These are phyloP conservation scores for Phoenix dactylifera DNA, from an alignment of 176 grass and related monocot genomes.

Conservation along the genomic window DNA sequence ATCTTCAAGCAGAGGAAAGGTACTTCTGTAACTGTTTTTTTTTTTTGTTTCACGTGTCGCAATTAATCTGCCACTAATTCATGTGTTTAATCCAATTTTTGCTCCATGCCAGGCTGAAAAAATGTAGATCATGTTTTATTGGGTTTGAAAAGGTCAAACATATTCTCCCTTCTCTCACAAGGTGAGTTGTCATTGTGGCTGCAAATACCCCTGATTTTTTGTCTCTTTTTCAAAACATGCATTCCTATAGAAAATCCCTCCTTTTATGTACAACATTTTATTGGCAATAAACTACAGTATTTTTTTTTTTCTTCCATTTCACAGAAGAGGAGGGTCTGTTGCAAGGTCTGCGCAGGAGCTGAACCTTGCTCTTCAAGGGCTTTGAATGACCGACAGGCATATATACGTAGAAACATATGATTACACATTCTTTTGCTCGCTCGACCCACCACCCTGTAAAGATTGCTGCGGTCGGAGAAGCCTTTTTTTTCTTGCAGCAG, in stretches of 20 bases:
- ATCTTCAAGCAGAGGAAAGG: constrained; percentile 55
- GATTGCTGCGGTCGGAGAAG: too few relatives aligned
- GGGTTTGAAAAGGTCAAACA: constrained; percentile 43
- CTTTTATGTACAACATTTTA: too few relatives aligned
- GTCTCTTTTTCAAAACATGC: background rate
- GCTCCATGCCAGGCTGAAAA: constrained; percentile 33
- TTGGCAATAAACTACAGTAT: background rate
- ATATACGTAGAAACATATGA: background rate
- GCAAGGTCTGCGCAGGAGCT: constrained; percentile 51
- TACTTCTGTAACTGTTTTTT: background rate
- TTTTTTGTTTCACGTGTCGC: too few relatives aligned
- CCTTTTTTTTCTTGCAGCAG: too few relatives aligned
- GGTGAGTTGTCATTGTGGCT: constrained; percentile 16
- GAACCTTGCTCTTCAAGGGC: constrained; percentile 36
- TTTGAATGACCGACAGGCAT: constrained; percentile 16
- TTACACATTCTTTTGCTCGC: too few relatives aligned
- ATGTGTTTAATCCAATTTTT: background rate
- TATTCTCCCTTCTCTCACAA: constrained; percentile 25
- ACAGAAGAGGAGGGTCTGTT: constrained; percentile 39
- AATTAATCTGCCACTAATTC: too few relatives aligned
- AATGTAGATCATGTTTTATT: constrained; percentile 41
- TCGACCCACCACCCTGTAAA: too few relatives aligned
- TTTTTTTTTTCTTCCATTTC: background rate
- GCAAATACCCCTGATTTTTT: background rate
- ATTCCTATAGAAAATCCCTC: too few relatives aligned